Base-by-base conservation (phyloP, 75 land plant species). In the Isoetes taiwanensis region DNA sequence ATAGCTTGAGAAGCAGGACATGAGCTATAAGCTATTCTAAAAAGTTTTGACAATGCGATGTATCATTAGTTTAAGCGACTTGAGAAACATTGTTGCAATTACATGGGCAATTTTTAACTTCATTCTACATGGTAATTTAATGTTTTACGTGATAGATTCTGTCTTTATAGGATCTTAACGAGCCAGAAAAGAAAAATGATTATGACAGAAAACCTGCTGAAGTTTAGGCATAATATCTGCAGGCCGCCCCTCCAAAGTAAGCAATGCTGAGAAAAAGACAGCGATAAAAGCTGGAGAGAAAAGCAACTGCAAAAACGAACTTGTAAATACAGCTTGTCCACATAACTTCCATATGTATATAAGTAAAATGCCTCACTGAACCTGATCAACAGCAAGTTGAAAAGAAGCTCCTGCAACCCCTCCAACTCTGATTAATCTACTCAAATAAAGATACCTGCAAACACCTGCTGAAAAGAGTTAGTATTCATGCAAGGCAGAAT, bases 311-410 rank as follows among this genome's bases (percentile, higher is more conserved):
- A 74, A 27, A 16, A 21, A 52, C 6, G 6, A 5, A 24, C 57
- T 14, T 5, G 23, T 3, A 5, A n/a, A 54, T 5, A 23, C 8
- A 24, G 30, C 57, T 54, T 27, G 34, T 6, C 2, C 40, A 11
- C 10, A 50, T 14, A n/a, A 32, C 40, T 29, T 32, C 17, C 6
- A n/a, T 16, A 48, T 8, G n/a, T 16, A 48, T 5, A 48, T 10
- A 8, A 5, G 52, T 48, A 9, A 16, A 5, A 10, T n/a, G 6
- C 33, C 50, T 12, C 5, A 30, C n/a, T 26, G 21, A 30, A 90
- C 97, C 94, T 90, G 94, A 64, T 90, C 97, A 62, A 87, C 82
- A 38, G 81, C 33, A 72, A 90, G 95, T 23, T 88, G 82, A 30
- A 83, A 5, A 32, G 78, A 66, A 40, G 85, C 82, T 57, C 78